phyloP scores from a whole-genome alignment of 2,329 filamentous ascomycete species.

The Colletotrichum sp. region DNA sequence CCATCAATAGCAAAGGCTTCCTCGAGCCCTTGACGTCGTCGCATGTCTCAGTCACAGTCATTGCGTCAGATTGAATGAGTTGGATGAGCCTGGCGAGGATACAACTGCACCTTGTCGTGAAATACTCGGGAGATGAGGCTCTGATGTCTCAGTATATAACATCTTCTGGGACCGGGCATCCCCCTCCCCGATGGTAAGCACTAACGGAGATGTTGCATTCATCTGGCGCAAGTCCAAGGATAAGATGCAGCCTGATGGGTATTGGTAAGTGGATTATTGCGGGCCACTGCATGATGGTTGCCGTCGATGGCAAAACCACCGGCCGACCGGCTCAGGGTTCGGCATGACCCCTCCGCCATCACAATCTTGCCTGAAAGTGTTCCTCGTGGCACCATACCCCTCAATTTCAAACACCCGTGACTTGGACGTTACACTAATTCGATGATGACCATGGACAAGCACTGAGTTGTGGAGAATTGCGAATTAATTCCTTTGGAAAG shows the following conservation, averaged over 20 bases:
- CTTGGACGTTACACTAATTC: not conserved
- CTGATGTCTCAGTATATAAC: not conserved
- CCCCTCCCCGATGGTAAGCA: not conserved
- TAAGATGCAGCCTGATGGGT: not conserved
- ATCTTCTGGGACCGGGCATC: not conserved
- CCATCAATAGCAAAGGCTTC: constrained; percentile 26
- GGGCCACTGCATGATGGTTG: not conserved
- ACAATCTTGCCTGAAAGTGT: not conserved
- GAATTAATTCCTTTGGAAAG: not conserved
- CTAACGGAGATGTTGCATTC: not conserved
- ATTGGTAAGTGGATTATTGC: not conserved
- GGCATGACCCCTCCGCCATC: not conserved
- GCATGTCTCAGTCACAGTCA: not conserved
- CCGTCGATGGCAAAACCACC: not conserved
- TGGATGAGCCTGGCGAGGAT: not conserved
- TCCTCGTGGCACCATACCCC: not conserved
- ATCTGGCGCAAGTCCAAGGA: not conserved
- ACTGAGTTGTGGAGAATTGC: not conserved
- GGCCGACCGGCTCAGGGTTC: not conserved
- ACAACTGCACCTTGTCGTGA: not conserved
- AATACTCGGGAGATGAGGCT: not conserved
- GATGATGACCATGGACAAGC: not conserved
- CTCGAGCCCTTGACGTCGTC: not conserved
- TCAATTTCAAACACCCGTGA: not conserved
- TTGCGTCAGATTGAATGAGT: not conserved